Percentiles rank a stretch among this genome's conserved stretches.
phyloP scores from a whole-genome alignment of 2,329 filamentous ascomycete genomes.

The Dryadomyces quercivorus region DNA sequence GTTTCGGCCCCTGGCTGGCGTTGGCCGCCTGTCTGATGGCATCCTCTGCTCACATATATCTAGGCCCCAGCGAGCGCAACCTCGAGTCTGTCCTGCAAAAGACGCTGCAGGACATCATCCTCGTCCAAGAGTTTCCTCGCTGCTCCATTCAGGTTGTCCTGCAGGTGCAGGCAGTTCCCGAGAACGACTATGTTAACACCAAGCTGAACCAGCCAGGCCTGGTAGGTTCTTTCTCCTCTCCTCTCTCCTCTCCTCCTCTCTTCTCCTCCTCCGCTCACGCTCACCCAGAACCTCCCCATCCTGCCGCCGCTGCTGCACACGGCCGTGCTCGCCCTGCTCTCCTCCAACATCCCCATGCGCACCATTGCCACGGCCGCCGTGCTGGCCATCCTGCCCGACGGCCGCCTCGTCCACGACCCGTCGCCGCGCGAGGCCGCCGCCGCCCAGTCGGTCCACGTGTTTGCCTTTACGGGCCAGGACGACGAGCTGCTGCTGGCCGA shows the following conservation, averaged over 20 bases:
- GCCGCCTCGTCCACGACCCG: slow-evolving; percentile 38
- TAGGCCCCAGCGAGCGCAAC: slow-evolving; percentile 64
- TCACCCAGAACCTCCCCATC: slow-evolving; percentile 56
- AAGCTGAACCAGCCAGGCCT: slow-evolving; percentile 48
- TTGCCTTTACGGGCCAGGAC: slow-evolving; percentile 65
- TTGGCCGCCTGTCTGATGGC: not conserved
- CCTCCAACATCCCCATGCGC: slow-evolving; percentile 69
- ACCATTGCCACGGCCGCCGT: slow-evolving; percentile 56
- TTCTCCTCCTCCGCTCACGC: not conserved
- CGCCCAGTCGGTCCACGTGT: slow-evolving; percentile 65
- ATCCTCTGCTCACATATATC: slow-evolving; percentile 20
- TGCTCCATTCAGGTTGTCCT: slow-evolving; percentile 70
- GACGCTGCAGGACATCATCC: slow-evolving; percentile 61
- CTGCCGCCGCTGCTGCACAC: slow-evolving; percentile 77
- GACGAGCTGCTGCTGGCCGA: slow-evolving; percentile 65
- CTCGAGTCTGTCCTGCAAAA: slow-evolving; percentile 66
- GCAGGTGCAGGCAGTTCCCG: slow-evolving; percentile 60
- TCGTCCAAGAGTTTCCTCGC: slow-evolving; percentile 63
- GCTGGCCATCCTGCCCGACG: slow-evolving; percentile 50
- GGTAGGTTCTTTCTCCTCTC: slow-evolving; percentile 26
- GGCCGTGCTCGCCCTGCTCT: slow-evolving; percentile 64
- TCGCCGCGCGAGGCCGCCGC: slow-evolving; percentile 47
- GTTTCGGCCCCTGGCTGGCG: slow-evolving; percentile 6
- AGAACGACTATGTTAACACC: slow-evolving; percentile 50
- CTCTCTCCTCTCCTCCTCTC: not conserved